Conservation (phyloP, 2,329 filamentous ascomycete species). For the Lasiodiplodia theobromae region DNA sequence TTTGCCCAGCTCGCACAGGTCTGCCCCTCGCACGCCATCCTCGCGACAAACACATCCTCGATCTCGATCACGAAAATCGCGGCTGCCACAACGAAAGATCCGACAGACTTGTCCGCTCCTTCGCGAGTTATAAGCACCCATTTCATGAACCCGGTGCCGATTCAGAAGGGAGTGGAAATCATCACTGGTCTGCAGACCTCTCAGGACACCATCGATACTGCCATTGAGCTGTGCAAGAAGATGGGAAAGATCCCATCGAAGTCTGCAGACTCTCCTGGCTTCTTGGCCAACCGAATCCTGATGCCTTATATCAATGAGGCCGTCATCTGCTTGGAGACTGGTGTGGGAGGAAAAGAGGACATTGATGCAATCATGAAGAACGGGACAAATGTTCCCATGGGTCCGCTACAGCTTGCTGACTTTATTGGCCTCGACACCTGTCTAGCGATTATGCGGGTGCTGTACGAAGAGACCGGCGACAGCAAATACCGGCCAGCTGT, state of each 20-base stretch:
- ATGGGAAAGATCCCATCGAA: conserved; percentile 94
- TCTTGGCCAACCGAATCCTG: conserved; percentile 93
- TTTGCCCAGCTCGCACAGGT: conserved; percentile 84
- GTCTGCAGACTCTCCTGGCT: conserved; percentile 89
- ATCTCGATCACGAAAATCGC: conserved; percentile 98
- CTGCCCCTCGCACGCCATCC: conserved; percentile 82
- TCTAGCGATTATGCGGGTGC: conserved; percentile 93
- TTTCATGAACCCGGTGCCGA: conserved; percentile 98
- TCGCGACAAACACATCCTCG: conserved; percentile 98
- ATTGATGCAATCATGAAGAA: conserved; percentile 99
- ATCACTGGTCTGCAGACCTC: conserved; percentile 94
- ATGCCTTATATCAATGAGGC: conserved; percentile 99
- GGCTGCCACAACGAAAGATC: conserved; percentile 79
- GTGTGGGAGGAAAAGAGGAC: conserved; percentile 84
- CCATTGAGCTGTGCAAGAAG: conserved; percentile 82
- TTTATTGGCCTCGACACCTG: conserved; percentile 98
- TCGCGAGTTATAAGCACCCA: conserved; percentile 94
- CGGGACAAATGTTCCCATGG: conserved; percentile 98
- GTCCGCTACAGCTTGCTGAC: conserved; percentile 89
- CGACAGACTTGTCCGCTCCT: conserved; percentile 79
- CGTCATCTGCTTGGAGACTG: conserved; percentile 92
- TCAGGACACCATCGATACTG: conserved; percentile 78
- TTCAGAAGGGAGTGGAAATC: conserved; percentile 98
- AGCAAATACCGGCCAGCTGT: conserved; percentile 94
- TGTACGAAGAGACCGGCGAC: conserved; percentile 90